Percentiles rank a stretch among this genome's conserved stretches.
Evolutionary conservation across 306 rosid species (phyloP).

Genomic region (Sphenostylis stenocarpa): DNA sequence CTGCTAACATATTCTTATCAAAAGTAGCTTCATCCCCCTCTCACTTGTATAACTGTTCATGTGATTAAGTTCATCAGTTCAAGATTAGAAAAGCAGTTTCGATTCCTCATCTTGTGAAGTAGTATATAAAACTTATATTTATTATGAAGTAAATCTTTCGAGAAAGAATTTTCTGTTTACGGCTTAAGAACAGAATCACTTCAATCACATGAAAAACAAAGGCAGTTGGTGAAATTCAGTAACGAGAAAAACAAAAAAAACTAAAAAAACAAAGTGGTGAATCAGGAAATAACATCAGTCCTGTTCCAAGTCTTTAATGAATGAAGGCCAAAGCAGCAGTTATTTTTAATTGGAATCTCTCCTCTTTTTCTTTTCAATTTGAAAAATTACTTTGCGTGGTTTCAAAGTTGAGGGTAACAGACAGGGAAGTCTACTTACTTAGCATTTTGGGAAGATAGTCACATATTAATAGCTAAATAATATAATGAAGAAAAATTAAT

Average conservation of each 20-base stretch:
- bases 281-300: constrained; percentile 3
- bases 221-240: background rate
- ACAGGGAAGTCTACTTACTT: background rate
- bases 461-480: no score
- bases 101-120: background rate
- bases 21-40: background rate
- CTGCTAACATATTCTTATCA: constrained; percentile 1
- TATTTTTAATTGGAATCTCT: background rate
- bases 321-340: background rate
- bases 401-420: background rate
- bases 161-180: background rate
- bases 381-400: background rate
- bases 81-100: constrained; percentile 12
- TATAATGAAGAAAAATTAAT: no score
- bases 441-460: background rate
- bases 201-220: no score
- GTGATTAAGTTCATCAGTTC: background rate
- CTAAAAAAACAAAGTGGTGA: background rate
- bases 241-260: background rate
- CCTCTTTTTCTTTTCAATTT: background rate
- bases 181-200: background rate
- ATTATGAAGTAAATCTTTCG: background rate
- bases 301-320: background rate
- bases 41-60: background rate
- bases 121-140: background rate